A percentile compares a stretch with the other conserved stretches of the same genome.
phyloP scores from a whole-genome alignment of 805 yeast genomes.

The Lachancea meyersii region DNA sequence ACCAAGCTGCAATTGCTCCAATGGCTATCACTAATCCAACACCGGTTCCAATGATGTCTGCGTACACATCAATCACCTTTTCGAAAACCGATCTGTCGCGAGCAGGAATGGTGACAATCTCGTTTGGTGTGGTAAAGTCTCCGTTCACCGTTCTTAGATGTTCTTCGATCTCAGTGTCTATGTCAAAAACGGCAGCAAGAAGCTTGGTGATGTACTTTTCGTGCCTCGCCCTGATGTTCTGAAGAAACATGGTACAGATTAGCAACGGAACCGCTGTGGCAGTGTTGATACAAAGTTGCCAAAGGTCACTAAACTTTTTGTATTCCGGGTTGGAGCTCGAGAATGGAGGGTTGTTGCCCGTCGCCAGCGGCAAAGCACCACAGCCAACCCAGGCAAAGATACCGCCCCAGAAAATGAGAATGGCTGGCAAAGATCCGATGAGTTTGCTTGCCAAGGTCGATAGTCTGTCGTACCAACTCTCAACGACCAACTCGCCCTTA shows the following conservation, averaged over 20 bases:
- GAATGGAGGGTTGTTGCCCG: slow-evolving; percentile 25
- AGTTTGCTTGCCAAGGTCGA: slow-evolving; percentile 23
- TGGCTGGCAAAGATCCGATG: slow-evolving; percentile 32
- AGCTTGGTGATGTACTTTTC: slow-evolving; percentile 27
- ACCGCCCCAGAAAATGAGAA: slow-evolving; percentile 35
- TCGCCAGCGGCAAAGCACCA: slow-evolving; percentile 30
- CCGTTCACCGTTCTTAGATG: slow-evolving; percentile 17
- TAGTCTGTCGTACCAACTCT: slow-evolving; percentile 33
- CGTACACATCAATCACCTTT: slow-evolving; percentile 34
- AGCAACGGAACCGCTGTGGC: slow-evolving; percentile 36
- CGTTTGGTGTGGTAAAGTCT: slow-evolving; percentile 24
- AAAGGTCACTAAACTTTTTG: slow-evolving; percentile 30
- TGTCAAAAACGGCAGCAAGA: slow-evolving; percentile 17
- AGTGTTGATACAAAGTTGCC: slow-evolving; percentile 41
- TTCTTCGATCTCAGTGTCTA: slow-evolving; percentile 31
- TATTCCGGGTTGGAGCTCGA: slow-evolving; percentile 23
- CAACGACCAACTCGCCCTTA: slow-evolving; percentile 20
- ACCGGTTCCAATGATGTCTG: slow-evolving; percentile 40
- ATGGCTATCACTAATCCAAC: slow-evolving; percentile 34
- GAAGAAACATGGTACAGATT: slow-evolving; percentile 35
- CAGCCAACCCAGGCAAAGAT: slow-evolving; percentile 36
- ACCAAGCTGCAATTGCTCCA: slow-evolving; percentile 35
- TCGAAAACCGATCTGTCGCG: slow-evolving; percentile 18
- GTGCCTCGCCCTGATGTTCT: slow-evolving; percentile 37
- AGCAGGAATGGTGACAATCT: slow-evolving; percentile 18